Evolutionary conservation across 2,329 filamentous ascomycete species (phyloP), one percentile per base, ranked within the genome.

Genomic region (Tolypocladium cylindrosporum): DNA sequence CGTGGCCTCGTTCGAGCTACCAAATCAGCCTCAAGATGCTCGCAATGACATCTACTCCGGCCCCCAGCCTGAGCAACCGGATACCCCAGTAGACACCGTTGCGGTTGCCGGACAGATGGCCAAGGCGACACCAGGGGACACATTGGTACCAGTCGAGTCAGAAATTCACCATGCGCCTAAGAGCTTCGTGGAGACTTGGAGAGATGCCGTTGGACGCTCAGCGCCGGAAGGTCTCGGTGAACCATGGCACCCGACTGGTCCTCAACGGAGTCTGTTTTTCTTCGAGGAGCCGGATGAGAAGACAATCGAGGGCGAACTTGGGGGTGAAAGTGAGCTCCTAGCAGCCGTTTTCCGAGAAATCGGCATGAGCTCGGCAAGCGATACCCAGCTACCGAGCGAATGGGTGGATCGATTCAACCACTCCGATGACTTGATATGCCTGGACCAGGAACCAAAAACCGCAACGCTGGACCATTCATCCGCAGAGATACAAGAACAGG

Each of bases 391-490:
- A 24, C 40, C 3, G 4, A 40, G 36, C 16, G 13, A 41, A 13
- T 11, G 4, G 7, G 24, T 19, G 24, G 36, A n/a, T 8, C 24
- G n/a, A 2, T 58, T 58, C 34, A 36, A 58, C 27, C 16, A 36
- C 24, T 60, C 58, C 27, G 31, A 56, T 34, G 51, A 58, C 41
- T 24, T 61, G 3, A 55, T 61, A 45, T 55, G 27, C 43, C 54
- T 61, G 2, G 19, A 36, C 19, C 16, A 34, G 5, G 27, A 34
- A 34, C 8, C 7, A n/a, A 16, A 16, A 50, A n/a, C 6, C 8
- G 7, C 16, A 16, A 16, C 24, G 24, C 13, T 10, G 24, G 24
- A 19, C 4, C 16, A 19, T 11, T 11, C 16, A 11, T 34, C 7
- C 8, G 1, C 27, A 11, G 27, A 31, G 7, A 50, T 14, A 31